phyloP scores from a whole-genome alignment of 1,284 basidiomycete species.

The Coniferiporia sulphurascens region DNA sequence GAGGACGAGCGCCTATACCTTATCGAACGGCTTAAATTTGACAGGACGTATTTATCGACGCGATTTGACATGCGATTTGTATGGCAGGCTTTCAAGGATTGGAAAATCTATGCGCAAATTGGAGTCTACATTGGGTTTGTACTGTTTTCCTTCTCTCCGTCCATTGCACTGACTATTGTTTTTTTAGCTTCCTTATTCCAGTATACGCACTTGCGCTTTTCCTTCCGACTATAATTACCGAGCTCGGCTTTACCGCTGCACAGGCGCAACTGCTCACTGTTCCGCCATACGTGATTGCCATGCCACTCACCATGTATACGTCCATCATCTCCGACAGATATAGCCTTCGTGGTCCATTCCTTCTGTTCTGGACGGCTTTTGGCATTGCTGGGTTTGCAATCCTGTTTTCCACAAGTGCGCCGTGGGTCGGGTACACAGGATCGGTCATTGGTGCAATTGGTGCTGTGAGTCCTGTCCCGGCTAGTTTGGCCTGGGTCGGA shows the following conservation, averaged over 20 bases:
- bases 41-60: slow-evolving; percentile 28
- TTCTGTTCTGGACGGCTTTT: slow-evolving; percentile 5
- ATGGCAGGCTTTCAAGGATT: slow-evolving; percentile 38
- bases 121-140: slow-evolving; percentile 40
- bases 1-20: slow-evolving; percentile 31
- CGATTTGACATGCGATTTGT: slow-evolving; percentile 35
- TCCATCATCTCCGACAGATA: slow-evolving; percentile 1
- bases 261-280: slow-evolving; percentile 54
- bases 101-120: slow-evolving; percentile 41
- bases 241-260: slow-evolving; percentile 51
- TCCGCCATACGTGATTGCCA: slow-evolving; percentile 37
- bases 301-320: slow-evolving; percentile 9
- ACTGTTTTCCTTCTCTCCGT: neutral
- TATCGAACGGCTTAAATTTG: slow-evolving; percentile 27
- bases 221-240: slow-evolving; percentile 49
- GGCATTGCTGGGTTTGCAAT: slow-evolving; percentile 5
- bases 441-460: slow-evolving; percentile 51
- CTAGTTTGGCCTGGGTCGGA: slow-evolving; percentile 50
- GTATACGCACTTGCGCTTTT: slow-evolving; percentile 58
- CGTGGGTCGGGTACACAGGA: slow-evolving; percentile 39
- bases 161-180: neutral
- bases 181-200: slow-evolving; percentile 40
- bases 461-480: slow-evolving; percentile 48
- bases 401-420: slow-evolving; percentile 2
- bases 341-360: slow-evolving; percentile 1